Evolutionary conservation across 495 filamentous ascomycete species (phyloP).

Genomic region (Cercophora scortea): DNA sequence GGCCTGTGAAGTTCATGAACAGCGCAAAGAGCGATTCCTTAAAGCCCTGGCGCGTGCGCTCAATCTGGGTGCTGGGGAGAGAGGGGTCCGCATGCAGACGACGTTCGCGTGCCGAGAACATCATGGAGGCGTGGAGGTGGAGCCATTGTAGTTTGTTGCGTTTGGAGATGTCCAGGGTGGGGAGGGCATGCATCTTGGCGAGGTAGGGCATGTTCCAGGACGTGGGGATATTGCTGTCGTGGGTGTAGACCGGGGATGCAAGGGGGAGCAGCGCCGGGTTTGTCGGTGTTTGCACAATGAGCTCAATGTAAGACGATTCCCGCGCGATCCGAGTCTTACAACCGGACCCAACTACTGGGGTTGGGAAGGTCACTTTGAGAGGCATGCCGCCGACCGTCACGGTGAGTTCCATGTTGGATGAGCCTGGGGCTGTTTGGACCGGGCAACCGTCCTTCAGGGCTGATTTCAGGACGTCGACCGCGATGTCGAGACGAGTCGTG

Average conservation of each 20-base stretch:
- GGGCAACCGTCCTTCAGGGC: not conserved
- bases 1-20: conserved; percentile 35
- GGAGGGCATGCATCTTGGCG: conserved; percentile 31
- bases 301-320: conserved; percentile 37
- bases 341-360: conserved; percentile 27
- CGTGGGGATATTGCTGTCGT: conserved; percentile 12
- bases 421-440: not conserved
- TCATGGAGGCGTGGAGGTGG: conserved; percentile 23
- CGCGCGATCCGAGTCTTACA: conserved; percentile 36
- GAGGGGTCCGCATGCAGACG: conserved; percentile 15
- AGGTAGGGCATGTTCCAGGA: conserved; percentile 32
- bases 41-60: conserved; percentile 28
- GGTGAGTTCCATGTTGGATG: not conserved
- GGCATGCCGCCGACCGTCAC: not conserved
- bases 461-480: not conserved
- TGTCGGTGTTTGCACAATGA: conserved; percentile 10
- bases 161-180: conserved; percentile 17
- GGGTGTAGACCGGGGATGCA: conserved; percentile 21
- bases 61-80: conserved; percentile 2
- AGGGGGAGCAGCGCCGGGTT: conserved; percentile 15
- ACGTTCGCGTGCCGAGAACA: conserved; percentile 35
- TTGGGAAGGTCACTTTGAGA: conserved; percentile 26
- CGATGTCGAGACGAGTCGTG: not conserved
- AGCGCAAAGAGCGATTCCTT: conserved; percentile 42
- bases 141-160: conserved; percentile 21